These are phyloP conservation scores for Castanospermum australe DNA, from an alignment of 306 rosid species.

Conservation along the genomic window DNA sequence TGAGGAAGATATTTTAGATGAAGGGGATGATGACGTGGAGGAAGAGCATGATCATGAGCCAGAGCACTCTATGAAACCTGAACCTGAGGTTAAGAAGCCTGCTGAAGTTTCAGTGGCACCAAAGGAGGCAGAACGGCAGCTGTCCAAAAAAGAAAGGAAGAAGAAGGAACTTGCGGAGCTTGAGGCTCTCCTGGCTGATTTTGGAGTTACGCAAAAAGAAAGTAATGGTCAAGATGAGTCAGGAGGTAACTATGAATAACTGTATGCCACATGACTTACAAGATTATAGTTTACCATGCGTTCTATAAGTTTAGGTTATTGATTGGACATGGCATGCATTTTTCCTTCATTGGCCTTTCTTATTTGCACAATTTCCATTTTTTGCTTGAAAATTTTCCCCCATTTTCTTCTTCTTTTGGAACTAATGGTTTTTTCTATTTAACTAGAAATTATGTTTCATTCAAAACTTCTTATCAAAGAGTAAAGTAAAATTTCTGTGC, in stretches of 20 bases:
- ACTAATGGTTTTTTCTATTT: neutral
- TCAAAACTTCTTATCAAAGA: neutral
- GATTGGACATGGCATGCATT: neutral
- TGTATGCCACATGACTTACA: neutral
- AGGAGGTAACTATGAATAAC: conserved; percentile 46
- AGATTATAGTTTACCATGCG: neutral
- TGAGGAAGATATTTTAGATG: conserved; percentile 87
- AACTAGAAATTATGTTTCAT: neutral
- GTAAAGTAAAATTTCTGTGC: neutral
- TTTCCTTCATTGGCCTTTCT: neutral
- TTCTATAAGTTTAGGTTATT: neutral
- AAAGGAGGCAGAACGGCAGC: conserved; percentile 85
- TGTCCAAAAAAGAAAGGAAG: conserved; percentile 87
- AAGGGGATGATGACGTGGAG: conserved; percentile 85
- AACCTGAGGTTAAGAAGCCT: conserved; percentile 54
- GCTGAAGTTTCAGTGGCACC: conserved; percentile 54
- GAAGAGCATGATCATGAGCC: conserved; percentile 79
- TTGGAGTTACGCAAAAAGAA: conserved; percentile 68
- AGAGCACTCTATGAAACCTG: conserved; percentile 50
- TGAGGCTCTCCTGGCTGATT: conserved; percentile 93
- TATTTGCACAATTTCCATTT: neutral
- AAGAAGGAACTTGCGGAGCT: conserved; percentile 97
- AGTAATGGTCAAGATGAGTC: conserved; percentile 65
- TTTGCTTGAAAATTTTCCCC: neutral
- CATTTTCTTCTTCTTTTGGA: neutral